Evolutionary conservation across 345 rosid genomes (phyloP).

Genomic region (Sonneratia alba): DNA sequence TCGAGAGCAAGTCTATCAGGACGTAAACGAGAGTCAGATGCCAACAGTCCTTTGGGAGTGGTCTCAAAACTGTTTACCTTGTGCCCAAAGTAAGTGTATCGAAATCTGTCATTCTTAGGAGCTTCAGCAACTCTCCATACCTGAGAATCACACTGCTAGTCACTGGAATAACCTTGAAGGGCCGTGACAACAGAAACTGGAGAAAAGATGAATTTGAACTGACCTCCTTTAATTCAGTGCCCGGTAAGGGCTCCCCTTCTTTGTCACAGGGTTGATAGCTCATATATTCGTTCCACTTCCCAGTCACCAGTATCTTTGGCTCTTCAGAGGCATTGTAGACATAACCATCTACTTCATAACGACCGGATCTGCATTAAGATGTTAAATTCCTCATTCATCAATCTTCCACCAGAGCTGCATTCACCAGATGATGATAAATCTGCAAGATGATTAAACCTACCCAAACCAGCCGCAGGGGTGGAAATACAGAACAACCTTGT

Average conservation of each 20-base stretch:
- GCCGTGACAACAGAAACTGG: background rate
- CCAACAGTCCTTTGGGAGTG: slow-evolving; percentile 23
- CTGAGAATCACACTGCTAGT: slow-evolving; percentile 3
- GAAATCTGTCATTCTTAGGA: slow-evolving; percentile 25
- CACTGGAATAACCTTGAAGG: background rate
- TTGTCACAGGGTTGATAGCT: slow-evolving; percentile 74
- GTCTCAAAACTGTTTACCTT: slow-evolving; percentile 31
- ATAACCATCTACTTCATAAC: slow-evolving; percentile 85
- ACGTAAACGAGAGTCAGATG: slow-evolving; percentile 31
- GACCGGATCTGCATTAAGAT: slow-evolving; percentile 46
- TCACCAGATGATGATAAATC: too few species aligned
- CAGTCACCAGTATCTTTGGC: slow-evolving; percentile 72
- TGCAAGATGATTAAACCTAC: slow-evolving; percentile 17
- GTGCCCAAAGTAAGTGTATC: slow-evolving; percentile 28
- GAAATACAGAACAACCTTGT: slow-evolving; percentile 66
- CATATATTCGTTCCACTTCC: slow-evolving; percentile 76
- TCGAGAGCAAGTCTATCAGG: slow-evolving; percentile 32
- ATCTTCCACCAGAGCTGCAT: too few species aligned
- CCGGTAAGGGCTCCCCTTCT: slow-evolving; percentile 69
- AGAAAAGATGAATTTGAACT: background rate
- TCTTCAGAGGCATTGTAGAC: slow-evolving; percentile 69
- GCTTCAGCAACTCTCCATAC: slow-evolving; percentile 23
- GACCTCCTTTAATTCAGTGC: slow-evolving; percentile 67
- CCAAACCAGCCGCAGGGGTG: slow-evolving; percentile 90
- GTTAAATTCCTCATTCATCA: slow-evolving; percentile 5